These are phyloP conservation scores for Microcyclosporella mali DNA, from an alignment of 2,329 filamentous ascomycete genomes.

Conservation along the genomic window DNA sequence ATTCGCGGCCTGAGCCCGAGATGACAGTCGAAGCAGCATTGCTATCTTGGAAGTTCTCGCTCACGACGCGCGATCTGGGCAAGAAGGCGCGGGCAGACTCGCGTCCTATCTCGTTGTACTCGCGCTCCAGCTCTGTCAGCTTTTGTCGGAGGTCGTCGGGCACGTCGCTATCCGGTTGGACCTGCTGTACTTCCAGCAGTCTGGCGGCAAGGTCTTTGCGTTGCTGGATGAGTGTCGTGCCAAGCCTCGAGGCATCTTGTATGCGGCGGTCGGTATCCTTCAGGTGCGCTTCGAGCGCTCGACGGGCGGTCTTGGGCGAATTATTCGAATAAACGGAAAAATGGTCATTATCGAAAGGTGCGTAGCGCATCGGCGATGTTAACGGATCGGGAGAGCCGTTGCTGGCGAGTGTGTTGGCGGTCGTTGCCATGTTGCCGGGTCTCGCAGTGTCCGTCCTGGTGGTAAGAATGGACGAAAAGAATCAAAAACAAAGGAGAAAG, in stretches of 20 bases:
- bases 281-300: slow-evolving; percentile 83
- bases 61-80: slow-evolving; percentile 54
- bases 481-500: slow-evolving; percentile 3
- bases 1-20: slow-evolving; percentile 74
- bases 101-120: slow-evolving; percentile 88
- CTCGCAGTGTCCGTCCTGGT: slow-evolving; percentile 1
- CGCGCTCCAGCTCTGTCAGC: slow-evolving; percentile 80
- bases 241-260: slow-evolving; percentile 83
- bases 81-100: slow-evolving; percentile 86
- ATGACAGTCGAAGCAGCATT: slow-evolving; percentile 47
- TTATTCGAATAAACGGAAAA: slow-evolving; percentile 70
- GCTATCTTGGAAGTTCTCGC: slow-evolving; percentile 15
- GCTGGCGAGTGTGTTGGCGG: slow-evolving; percentile 36
- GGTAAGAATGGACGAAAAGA: slow-evolving; percentile 6
- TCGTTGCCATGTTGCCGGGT: slow-evolving; percentile 36
- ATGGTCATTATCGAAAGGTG: slow-evolving; percentile 68
- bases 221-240: slow-evolving; percentile 80
- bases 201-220: slow-evolving; percentile 75
- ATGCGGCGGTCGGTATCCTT: slow-evolving; percentile 87
- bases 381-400: slow-evolving; percentile 42
- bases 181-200: slow-evolving; percentile 73
- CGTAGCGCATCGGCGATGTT: slow-evolving; percentile 59
- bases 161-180: slow-evolving; percentile 62
- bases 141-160: slow-evolving; percentile 75
- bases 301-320: slow-evolving; percentile 80